Percentiles rank a stretch among this genome's conserved stretches.
phyloP scores from a whole-genome alignment of 2,329 filamentous ascomycete species.

The Ophiocordyceps australis region DNA sequence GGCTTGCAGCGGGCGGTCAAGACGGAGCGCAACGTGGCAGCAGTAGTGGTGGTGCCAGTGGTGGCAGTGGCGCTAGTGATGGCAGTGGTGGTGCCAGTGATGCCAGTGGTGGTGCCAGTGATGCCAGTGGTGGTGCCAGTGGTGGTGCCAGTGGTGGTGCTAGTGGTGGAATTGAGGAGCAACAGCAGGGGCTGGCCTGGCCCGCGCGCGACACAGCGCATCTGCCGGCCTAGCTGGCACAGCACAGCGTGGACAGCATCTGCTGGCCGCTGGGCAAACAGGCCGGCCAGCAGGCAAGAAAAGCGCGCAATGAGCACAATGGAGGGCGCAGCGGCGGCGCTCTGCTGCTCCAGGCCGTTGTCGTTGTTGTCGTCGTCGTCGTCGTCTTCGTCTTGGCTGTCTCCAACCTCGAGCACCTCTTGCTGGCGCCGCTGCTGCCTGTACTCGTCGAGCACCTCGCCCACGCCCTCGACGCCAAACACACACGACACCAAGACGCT shows the following conservation, averaged over 20 bases:
- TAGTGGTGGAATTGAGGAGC: conserved; percentile 32
- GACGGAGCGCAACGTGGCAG: conserved; percentile 22
- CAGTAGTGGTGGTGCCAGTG: too few species aligned
- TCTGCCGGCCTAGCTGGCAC: conserved; percentile 24
- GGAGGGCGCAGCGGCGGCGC: not conserved
- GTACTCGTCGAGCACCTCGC: conserved; percentile 36
- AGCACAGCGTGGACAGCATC: conserved; percentile 27
- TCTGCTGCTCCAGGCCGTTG: not conserved
- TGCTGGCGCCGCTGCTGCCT: conserved; percentile 3
- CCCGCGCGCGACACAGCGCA: conserved; percentile 25
- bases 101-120: conserved; percentile 1
- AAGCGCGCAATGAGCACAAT: conserved; percentile 38
- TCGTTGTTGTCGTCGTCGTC: not conserved
- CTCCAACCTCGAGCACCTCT: conserved; percentile 10
- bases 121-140: too few species aligned
- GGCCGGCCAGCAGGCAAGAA: conserved; percentile 27
- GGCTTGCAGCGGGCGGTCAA: conserved; percentile 24
- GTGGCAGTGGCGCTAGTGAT: conserved; percentile 1
- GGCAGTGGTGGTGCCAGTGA: conserved; percentile 2
- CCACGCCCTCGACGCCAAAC: conserved; percentile 39
- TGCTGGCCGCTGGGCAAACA: conserved; percentile 31
- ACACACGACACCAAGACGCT: conserved; percentile 34
- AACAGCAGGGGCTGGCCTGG: conserved; percentile 27
- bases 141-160: too few species aligned
- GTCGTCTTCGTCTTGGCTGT: conserved; percentile 13